Percentiles rank a stretch among this genome's conserved stretches.
Conservation (phyloP, 495 filamentous ascomycete species). For the Chaetomium tenue region DNA sequence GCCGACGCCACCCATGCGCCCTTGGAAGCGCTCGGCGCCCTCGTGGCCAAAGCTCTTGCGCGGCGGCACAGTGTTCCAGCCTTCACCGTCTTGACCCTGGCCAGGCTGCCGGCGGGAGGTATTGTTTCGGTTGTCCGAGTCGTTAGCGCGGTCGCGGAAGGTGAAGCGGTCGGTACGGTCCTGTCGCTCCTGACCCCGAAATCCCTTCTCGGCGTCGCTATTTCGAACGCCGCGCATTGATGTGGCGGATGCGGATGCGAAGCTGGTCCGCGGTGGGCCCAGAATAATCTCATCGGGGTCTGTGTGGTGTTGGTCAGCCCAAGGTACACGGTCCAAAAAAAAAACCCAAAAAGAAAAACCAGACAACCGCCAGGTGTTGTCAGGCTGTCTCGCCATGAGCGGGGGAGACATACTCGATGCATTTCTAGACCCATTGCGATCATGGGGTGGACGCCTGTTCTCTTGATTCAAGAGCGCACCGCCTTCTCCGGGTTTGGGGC, state of each 20-base stretch:
- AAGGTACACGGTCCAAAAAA: not conserved
- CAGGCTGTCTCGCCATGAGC: not conserved
- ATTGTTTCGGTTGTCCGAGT: conserved; percentile 56
- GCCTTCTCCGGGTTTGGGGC: conserved; percentile 44
- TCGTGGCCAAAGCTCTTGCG: conserved; percentile 64
- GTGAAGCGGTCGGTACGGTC: conserved; percentile 67
- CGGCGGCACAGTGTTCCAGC: conserved; percentile 60
- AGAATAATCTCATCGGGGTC: conserved; percentile 80
- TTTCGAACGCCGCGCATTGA: conserved; percentile 46
- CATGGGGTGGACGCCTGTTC: conserved; percentile 59
- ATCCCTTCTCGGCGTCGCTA: conserved; percentile 51
- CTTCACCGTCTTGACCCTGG: conserved; percentile 55
- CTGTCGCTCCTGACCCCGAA: conserved; percentile 53
- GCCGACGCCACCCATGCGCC: conserved; percentile 49
- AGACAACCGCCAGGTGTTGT: not conserved
- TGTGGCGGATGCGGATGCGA: conserved; percentile 83
- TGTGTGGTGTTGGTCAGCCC: conserved; percentile 45
- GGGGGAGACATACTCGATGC: conserved; percentile 42
- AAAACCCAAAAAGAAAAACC: not conserved
- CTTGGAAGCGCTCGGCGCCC: conserved; percentile 61
- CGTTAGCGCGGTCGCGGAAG: conserved; percentile 63
- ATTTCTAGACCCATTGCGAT: conserved; percentile 61
- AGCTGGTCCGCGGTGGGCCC: conserved; percentile 81
- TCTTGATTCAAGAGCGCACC: conserved; percentile 45
- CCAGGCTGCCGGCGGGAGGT: conserved; percentile 52